Base-by-base conservation (phyloP, 2,329 filamentous ascomycete genomes). In the Graphilbum fragrans region DNA sequence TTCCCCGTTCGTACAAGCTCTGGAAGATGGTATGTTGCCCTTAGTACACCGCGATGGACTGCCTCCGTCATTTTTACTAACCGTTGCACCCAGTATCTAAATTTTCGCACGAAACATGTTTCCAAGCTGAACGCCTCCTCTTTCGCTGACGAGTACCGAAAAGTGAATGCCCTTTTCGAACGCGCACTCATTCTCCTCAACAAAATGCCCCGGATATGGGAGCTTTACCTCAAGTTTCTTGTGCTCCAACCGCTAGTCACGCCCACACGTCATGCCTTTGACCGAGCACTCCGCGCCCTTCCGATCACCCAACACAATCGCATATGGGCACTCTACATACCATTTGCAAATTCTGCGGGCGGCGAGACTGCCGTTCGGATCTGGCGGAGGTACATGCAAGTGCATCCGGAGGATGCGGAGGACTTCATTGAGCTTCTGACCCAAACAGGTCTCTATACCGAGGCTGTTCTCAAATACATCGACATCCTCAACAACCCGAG, bases 181-280 rank as follows among this genome's bases (percentile, higher is more conserved):
- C 77, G 86, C 52, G 88, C 92, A 4, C 67, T 98, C 39, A 85
- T 95, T 44, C 71, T 98, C 33, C 74, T 98, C 47, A 95, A 98
- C 65, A 98, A 98, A 65, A 98, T 98, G 92, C 92, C 93, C 20
- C 77, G 79, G 50, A 92, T 98, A 57, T 98, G 92, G 93, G 88
- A 95, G 59, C 86, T 96, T 79, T 98, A 95, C 58, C 77, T 98
- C 47, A 74, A 74, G 38, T 96, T 98, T 56, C 69, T 98, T 44
- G 77, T 90, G 57, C 78, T 84, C 55, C 92, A 98, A 59, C 92
- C 92, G n/a, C 67, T 93, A 41, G 79, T 98, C 46, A 95, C 90
- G 8, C 71, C 79, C 43, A 93, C 86, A 21, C 78, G 92, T 45
- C 79, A 80, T 49, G 86, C 86, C 1, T 98, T 98, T 63, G 90